Conservation (phyloP, 495 filamentous ascomycete species). For the Cercophora newfieldiana region DNA sequence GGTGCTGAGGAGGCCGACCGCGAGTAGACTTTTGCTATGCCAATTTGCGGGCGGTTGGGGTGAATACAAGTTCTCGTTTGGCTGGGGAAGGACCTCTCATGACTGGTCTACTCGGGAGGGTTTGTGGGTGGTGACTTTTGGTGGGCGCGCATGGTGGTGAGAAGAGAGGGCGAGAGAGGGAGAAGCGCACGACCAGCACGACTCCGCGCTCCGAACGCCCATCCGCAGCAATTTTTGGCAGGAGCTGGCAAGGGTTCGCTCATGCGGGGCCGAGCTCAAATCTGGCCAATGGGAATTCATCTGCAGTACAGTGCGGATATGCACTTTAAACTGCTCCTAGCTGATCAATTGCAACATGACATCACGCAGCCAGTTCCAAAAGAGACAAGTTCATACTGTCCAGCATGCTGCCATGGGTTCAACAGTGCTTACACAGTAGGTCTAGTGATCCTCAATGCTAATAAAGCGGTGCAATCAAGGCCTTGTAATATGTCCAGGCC, state of each 20-base stretch:
- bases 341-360: neutral
- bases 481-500: too few species aligned
- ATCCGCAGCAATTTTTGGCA: slow-evolving; percentile 35
- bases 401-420: too few species aligned
- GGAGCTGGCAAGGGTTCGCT: slow-evolving; percentile 21
- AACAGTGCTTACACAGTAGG: too few species aligned
- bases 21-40: slow-evolving; percentile 19
- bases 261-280: slow-evolving; percentile 25
- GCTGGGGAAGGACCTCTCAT: slow-evolving; percentile 25
- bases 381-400: too few species aligned
- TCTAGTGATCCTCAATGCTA: too few species aligned
- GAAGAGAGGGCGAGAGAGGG: slow-evolving; percentile 21
- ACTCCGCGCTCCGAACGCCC: slow-evolving; percentile 18
- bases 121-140: slow-evolving; percentile 13
- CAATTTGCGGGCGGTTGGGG: slow-evolving; percentile 21
- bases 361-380: too few species aligned
- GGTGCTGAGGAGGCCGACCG: slow-evolving; percentile 11
- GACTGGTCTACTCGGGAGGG: slow-evolving; percentile 14
- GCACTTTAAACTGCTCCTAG: neutral
- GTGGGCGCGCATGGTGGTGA: slow-evolving; percentile 22
- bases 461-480: too few species aligned
- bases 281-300: slow-evolving; percentile 9
- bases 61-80: slow-evolving; percentile 21
- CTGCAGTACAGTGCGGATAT: neutral
- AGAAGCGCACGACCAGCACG: slow-evolving; percentile 13